Evolutionary conservation across 2,329 filamentous ascomycete genomes (phyloP), one percentile per base, ranked within the genome.

Genomic region (Alternaria longipes): DNA sequence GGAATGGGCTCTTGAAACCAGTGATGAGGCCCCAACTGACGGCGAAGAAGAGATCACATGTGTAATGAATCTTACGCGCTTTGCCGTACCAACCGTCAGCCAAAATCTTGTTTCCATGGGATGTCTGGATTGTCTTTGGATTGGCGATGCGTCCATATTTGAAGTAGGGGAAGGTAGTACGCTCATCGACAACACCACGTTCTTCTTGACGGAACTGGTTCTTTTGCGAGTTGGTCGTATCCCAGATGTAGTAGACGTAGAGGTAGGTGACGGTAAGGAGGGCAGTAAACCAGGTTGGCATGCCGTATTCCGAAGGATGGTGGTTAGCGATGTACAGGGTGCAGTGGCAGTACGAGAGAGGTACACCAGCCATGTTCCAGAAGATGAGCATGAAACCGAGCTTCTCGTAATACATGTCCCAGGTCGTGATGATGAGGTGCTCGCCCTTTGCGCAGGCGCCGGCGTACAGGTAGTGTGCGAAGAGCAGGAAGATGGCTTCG

Each of bases 361-460:
- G 93, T 26, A 97, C 93, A 68, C 93, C 93, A 47, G 93, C 93
- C 77, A 97, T 84, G 81, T 97, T 97, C 93, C 93, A 97, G 87
- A 97, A 97, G 79, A 96, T 96, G 68, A 97, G 87, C 93, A 97
- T 97, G 84, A 97, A 97, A 54, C 93, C 93, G 88, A 92, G 94
- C 82, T 97, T 97, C 84, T 97, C 93, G 73, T 93, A 94, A 84
- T 96, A 97, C 90, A 97, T 97, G 74, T 97, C 93, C 90, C 93
- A 97, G 51, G 92, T 95, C 8, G 91, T 91, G 60, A 93, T 87
- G 79, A 97, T 97, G 76, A 93, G 87, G 81, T 97, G 92, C 81
- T 97, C 93, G 49, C 91, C 94, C 83, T 97, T 97, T 70, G 90
- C 89, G 83, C 93, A 97, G 54, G 93, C 93, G 78, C 96, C 95